A percentile compares a stretch with the other conserved stretches of the same genome.
Evolutionary conservation across 805 yeast species (phyloP).

Genomic region (Ogataea henricii): DNA sequence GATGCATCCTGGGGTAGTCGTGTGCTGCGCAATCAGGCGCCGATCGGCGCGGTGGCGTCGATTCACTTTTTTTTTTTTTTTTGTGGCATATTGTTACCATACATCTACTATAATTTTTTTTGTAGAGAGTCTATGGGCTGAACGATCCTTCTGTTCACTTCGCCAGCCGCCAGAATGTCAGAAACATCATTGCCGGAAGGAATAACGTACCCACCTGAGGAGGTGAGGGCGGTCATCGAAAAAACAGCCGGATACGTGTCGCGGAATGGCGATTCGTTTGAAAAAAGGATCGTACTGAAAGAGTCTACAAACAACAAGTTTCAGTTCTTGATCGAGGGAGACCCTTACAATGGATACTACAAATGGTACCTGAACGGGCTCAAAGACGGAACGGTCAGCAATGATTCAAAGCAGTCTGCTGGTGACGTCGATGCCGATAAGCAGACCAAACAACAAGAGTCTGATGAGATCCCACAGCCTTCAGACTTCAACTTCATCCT

Average conservation of each 20-base stretch:
- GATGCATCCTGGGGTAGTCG: constrained; percentile 9
- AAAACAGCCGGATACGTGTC: constrained; percentile 72
- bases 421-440: background rate
- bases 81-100: too few species aligned
- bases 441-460: background rate
- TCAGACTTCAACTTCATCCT: constrained; percentile 31
- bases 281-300: constrained; percentile 49
- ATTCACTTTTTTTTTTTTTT: background rate
- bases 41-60: constrained; percentile 7
- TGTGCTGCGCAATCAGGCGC: background rate
- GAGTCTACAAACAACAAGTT: constrained; percentile 56
- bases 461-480: constrained; percentile 12
- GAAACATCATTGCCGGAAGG: constrained; percentile 35
- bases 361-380: constrained; percentile 43
- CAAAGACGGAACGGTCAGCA: constrained; percentile 26
- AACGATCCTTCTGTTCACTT: background rate
- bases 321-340: constrained; percentile 56
- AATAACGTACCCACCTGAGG: constrained; percentile 56
- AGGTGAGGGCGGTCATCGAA: constrained; percentile 53
- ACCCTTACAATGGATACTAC: constrained; percentile 63
- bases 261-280: constrained; percentile 70
- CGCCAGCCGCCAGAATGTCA: background rate
- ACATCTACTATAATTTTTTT: too few species aligned
- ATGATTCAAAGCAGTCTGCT: background rate
- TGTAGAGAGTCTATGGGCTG: too few species aligned